Percentiles rank a stretch among this genome's conserved stretches.
These are phyloP conservation scores for Diplosphaera chodatii DNA, from an alignment of 139 green algal genomes.

Conservation along the genomic window DNA sequence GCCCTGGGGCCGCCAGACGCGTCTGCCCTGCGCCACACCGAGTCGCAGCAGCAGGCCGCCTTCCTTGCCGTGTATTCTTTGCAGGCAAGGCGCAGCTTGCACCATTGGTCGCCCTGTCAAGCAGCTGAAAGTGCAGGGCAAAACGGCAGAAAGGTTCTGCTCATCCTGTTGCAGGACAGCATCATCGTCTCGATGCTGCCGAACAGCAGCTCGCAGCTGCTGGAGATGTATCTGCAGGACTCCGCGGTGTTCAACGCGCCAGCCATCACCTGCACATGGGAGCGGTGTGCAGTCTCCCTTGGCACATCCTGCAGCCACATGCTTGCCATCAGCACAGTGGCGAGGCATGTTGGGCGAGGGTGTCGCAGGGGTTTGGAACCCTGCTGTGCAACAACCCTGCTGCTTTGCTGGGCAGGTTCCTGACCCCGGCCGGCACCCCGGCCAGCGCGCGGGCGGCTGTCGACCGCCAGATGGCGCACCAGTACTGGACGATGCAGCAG, in stretches of 20 bases:
- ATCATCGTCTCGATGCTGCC: neutral
- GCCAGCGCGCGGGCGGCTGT: neutral
- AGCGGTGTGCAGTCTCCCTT: neutral
- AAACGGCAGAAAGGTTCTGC: neutral
- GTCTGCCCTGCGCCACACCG: neutral
- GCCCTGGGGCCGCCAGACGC: slow-evolving; percentile 6
- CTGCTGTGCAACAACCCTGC: too few relatives aligned
- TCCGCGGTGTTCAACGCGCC: neutral
- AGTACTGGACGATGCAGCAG: slow-evolving; percentile 2
- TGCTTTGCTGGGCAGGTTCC: neutral
- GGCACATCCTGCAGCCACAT: neutral
- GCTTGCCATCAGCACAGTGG: neutral
- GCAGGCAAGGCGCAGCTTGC: too few relatives aligned
- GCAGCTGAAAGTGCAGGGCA: too few relatives aligned
- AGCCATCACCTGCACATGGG: neutral
- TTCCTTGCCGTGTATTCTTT: neutral
- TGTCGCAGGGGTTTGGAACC: too few relatives aligned
- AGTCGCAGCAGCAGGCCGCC: neutral
- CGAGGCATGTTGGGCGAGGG: too few relatives aligned
- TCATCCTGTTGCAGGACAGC: neutral
- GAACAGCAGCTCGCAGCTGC: slow-evolving; percentile 4
- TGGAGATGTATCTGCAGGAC: slow-evolving; percentile 11
- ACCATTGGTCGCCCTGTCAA: too few relatives aligned
- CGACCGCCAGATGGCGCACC: neutral
- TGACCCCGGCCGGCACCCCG: neutral